Conservation (phyloP, 106 monocot genomes). For the Dioscorea alata region DNA sequence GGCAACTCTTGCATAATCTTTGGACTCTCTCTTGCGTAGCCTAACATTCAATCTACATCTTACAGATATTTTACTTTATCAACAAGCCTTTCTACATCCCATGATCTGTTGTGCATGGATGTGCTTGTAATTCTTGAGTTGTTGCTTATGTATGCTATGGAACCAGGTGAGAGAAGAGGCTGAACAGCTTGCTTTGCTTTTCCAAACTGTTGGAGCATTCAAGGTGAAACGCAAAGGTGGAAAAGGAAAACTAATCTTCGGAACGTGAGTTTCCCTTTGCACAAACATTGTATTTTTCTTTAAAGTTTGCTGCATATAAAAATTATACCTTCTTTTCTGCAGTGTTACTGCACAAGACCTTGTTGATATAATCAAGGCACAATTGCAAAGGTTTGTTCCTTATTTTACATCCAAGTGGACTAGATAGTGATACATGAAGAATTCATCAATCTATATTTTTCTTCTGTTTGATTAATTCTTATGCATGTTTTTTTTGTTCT, state of each 20-base stretch:
- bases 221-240: constrained; percentile 87
- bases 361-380: constrained; percentile 93
- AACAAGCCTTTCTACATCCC: too few relatives aligned
- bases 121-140: too few relatives aligned
- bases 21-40: too few relatives aligned
- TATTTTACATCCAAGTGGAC: background rate
- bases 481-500: too few relatives aligned
- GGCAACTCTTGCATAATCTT: too few relatives aligned
- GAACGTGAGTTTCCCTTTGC: constrained; percentile 45
- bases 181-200: constrained; percentile 70
- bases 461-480: too few relatives aligned
- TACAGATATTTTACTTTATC: too few relatives aligned
- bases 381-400: constrained; percentile 59
- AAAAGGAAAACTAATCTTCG: constrained; percentile 88
- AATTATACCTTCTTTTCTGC: background rate
- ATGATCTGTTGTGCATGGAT: too few relatives aligned
- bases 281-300: background rate
- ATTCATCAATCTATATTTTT: too few relatives aligned
- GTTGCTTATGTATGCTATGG: background rate
- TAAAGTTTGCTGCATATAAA: background rate
- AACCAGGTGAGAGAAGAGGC: constrained; percentile 94
- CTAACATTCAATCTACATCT: too few relatives aligned
- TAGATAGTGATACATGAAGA: too few relatives aligned
- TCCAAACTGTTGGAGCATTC: constrained; percentile 83
- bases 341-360: constrained; percentile 94